Evolutionary conservation across 208 protist genomes (phyloP).

Genomic region (Acanthamoeba lenticulata): DNA sequence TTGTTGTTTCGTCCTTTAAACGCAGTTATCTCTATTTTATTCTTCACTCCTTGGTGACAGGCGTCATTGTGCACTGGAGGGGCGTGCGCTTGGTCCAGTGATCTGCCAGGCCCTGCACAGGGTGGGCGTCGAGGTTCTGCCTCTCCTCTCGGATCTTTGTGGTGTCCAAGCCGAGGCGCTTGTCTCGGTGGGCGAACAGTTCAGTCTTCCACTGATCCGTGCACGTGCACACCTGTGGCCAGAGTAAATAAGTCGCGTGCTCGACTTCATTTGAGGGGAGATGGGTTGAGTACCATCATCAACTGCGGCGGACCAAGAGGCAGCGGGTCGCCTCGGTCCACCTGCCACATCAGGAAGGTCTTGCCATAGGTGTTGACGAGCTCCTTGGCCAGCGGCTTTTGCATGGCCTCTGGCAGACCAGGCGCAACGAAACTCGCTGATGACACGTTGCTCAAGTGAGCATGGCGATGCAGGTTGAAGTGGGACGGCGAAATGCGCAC

Average conservation of each 20-base stretch:
- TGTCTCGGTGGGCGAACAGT: slow-evolving; percentile 42
- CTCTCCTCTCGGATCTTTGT: neutral
- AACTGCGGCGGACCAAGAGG: neutral
- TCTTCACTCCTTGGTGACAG: neutral
- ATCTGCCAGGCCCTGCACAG: neutral
- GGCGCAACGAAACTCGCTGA: neutral
- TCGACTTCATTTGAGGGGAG: no score
- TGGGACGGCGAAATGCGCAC: neutral
- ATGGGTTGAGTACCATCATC: slow-evolving; percentile 24
- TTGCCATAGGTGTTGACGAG: slow-evolving; percentile 24
- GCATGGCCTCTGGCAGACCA: neutral
- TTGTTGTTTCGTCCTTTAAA: no score
- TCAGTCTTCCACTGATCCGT: slow-evolving; percentile 48
- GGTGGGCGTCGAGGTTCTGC: neutral
- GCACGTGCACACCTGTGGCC: neutral
- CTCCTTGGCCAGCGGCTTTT: neutral
- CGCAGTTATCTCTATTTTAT: neutral
- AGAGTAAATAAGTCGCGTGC: no score
- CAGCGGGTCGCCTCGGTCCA: neutral
- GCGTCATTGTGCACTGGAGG: neutral
- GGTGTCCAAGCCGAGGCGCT: neutral
- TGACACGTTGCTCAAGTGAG: neutral
- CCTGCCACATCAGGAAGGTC: neutral
- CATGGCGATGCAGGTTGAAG: no score
- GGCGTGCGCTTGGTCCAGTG: neutral